Evolutionary conservation across 257 asterid genomes (phyloP).

Genomic region (Cruciata laevipes): DNA sequence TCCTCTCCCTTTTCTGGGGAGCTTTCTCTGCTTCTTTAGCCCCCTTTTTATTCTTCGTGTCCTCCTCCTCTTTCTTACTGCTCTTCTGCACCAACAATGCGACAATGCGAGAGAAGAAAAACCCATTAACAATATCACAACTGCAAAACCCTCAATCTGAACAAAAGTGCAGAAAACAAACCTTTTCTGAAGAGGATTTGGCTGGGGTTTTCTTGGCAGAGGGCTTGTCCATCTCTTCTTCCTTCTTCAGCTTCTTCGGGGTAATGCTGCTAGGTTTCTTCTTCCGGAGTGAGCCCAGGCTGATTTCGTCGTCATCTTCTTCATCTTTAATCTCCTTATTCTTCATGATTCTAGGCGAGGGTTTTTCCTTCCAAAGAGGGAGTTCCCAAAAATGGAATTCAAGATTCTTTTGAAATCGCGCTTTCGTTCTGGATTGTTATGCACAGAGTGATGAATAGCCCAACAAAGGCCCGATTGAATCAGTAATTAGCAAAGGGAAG

Average conservation of each 20-base stretch:
- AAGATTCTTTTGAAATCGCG: not conserved
- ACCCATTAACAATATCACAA: not conserved
- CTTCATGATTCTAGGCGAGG: slow-evolving; percentile 15
- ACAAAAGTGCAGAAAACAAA: slow-evolving; percentile 10
- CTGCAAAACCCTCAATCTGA: not conserved
- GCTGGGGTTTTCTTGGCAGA: slow-evolving; percentile 19
- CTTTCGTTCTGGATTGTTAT: not conserved
- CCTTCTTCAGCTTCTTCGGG: slow-evolving; percentile 31
- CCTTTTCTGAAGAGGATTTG: slow-evolving; percentile 14
- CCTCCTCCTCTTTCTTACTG: slow-evolving; percentile 30
- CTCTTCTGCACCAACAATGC: slow-evolving; percentile 22
- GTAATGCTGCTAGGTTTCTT: slow-evolving; percentile 30
- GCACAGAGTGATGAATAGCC: not conserved
- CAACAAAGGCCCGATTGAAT: not conserved
- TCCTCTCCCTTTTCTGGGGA: slow-evolving; percentile 52
- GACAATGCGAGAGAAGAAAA: not conserved
- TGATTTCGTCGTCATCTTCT: slow-evolving; percentile 26
- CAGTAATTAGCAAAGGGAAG: not conserved
- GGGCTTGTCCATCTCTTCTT: slow-evolving; percentile 30
- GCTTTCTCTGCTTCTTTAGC: slow-evolving; percentile 29
- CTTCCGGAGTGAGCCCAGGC: slow-evolving; percentile 29
- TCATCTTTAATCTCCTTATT: slow-evolving; percentile 32
- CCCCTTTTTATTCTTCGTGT: slow-evolving; percentile 29
- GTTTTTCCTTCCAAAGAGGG: not conserved
- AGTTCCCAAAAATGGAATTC: not conserved